phyloP scores from a whole-genome alignment of 164 flowering plant species.

The Piper longum region DNA sequence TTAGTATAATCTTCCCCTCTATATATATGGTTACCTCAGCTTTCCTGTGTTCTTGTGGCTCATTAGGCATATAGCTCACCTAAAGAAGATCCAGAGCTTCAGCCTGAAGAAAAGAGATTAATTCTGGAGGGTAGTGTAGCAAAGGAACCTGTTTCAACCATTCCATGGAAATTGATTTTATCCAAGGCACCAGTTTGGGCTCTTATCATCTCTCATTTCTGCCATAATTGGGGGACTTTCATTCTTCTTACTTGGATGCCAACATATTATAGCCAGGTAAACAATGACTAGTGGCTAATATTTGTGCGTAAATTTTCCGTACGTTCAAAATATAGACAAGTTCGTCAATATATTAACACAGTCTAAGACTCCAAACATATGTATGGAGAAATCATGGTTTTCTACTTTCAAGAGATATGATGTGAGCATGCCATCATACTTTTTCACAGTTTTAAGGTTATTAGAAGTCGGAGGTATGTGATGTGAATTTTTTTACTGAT shows the following conservation, averaged over 20 bases:
- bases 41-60: background rate
- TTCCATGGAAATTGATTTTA: conserved; percentile 89
- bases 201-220: conserved; percentile 88
- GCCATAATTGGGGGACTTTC: conserved; percentile 99
- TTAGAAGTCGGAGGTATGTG: too few species aligned
- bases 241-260: conserved; percentile 99
- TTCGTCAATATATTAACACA: too few species aligned
- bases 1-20: background rate
- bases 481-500: background rate
- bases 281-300: background rate
- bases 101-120: conserved; percentile 43
- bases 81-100: conserved; percentile 64
- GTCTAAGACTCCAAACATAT: too few species aligned
- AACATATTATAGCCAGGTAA: conserved; percentile 96
- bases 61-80: conserved; percentile 85
- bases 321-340: too few species aligned
- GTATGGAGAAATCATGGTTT: too few species aligned
- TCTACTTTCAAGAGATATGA: too few species aligned
- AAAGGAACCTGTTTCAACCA: conserved; percentile 69
- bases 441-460: too few species aligned
- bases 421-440: too few species aligned
- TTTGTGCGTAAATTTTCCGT: background rate
- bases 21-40: background rate
- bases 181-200: conserved; percentile 98
- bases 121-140: conserved; percentile 54